Percentiles rank a stretch among this genome's conserved stretches.
These are phyloP conservation scores for Skeletonema potamos DNA, from an alignment of 108 stramenopile genomes.

Conservation along the genomic window DNA sequence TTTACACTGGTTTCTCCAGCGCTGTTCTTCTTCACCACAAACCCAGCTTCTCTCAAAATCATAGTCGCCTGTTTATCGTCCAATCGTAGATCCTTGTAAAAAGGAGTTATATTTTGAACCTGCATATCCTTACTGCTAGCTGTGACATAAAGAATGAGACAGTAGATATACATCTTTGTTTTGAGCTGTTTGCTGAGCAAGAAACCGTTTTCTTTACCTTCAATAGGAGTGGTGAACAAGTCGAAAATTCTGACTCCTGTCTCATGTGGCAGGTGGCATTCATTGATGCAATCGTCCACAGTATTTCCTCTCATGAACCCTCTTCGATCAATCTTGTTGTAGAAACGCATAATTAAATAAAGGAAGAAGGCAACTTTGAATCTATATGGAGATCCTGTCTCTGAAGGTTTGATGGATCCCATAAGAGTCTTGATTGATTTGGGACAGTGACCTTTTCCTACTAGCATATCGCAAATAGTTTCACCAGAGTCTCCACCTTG, in stretches of 20 bases:
- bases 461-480: slow-evolving; percentile 27
- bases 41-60: slow-evolving; percentile 78
- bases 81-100: slow-evolving; percentile 67
- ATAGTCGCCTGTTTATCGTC: slow-evolving; percentile 49
- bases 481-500: slow-evolving; percentile 12
- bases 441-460: slow-evolving; percentile 45
- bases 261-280: slow-evolving; percentile 58
- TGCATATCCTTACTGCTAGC: slow-evolving; percentile 69
- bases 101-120: slow-evolving; percentile 47
- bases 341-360: slow-evolving; percentile 60
- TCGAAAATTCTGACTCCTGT: slow-evolving; percentile 57
- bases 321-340: slow-evolving; percentile 34
- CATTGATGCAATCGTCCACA: slow-evolving; percentile 38
- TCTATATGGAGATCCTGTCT: slow-evolving; percentile 42
- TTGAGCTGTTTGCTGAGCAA: slow-evolving; percentile 54
- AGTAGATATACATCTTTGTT: slow-evolving; percentile 61
- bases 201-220: slow-evolving; percentile 36
- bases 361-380: slow-evolving; percentile 58
- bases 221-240: slow-evolving; percentile 58
- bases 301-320: slow-evolving; percentile 41
- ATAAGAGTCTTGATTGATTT: slow-evolving; percentile 47
- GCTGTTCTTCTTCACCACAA: slow-evolving; percentile 55
- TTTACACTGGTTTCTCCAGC: slow-evolving; percentile 33
- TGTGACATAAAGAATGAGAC: slow-evolving; percentile 69
- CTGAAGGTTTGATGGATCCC: slow-evolving; percentile 29